Conservation (phyloP, 2,329 filamentous ascomycete genomes). For the Monilinia vaccinii-corymbosi region DNA sequence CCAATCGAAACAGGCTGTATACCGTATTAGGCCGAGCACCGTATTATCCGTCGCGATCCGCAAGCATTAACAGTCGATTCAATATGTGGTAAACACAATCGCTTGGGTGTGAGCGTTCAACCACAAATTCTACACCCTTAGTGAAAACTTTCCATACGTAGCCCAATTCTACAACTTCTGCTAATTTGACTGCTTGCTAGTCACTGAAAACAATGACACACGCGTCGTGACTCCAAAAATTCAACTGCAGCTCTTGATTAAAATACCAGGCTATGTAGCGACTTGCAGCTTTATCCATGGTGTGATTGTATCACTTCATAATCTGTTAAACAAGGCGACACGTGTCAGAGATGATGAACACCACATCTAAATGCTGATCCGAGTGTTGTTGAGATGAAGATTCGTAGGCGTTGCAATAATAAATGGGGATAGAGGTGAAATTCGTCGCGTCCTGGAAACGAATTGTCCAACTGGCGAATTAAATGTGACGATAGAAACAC, state of each 20-base stretch:
- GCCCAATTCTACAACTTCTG: background rate
- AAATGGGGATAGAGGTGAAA: background rate
- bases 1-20: background rate
- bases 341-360: background rate
- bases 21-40: background rate
- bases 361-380: background rate
- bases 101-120: background rate
- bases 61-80: background rate
- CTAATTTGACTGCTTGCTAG: background rate
- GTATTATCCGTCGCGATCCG: background rate
- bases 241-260: background rate
- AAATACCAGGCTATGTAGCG: background rate
- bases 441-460: background rate
- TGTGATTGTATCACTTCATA: background rate
- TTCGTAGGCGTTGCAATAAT: background rate
- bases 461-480: background rate
- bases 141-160: background rate
- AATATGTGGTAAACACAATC: background rate
- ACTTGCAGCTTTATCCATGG: background rate
- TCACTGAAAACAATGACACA: background rate
- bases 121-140: background rate
- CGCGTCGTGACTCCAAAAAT: background rate
- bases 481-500: background rate
- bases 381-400: background rate
- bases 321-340: background rate